Evolutionary conservation across 352 stramenopile genomes (phyloP), one percentile per base, ranked within the genome.

Genomic region (Globisporangium orthogonon): DNA sequence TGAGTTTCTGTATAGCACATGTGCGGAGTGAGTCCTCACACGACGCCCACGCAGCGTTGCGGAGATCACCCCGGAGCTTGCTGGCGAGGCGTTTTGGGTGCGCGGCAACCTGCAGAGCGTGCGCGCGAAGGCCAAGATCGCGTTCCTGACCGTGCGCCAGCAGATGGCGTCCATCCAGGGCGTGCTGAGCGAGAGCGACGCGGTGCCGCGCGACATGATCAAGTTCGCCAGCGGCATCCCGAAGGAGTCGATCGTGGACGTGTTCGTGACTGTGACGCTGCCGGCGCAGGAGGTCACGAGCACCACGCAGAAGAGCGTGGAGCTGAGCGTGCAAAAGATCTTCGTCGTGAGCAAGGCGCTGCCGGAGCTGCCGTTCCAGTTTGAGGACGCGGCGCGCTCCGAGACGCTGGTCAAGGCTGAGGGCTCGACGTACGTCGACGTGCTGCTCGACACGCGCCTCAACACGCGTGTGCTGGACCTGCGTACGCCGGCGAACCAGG

Each of bases 401-500:
- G 95, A 98, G 54, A 68, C 71, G 56, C 44, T 95, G 31, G 67
- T 94, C 62, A 83, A 96, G 60, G 84, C 79, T 37, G 74, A 94
- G 41, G 86, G 77, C 49, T 92, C 86, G 31, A 90, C 72, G 65
- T 94, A 89, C 67, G 87, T 92, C 47, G 83, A 83, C 54, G 90
- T 97, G 49, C 77, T 82, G 7, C 76, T 96, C 47, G 89, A 98
- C 65, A 95, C 95, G 39, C 85, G 96, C 52, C 84, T 99, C 17
- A 97, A 99, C 80, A 89, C 98, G 66, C 92, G 84, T 40, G 77
- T 89, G 74, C 88, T 99, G 57, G 97, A 99, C 83, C 78, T 99
- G 60, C 91, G 97, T 47, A 99, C 97, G 43, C 97, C 96, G 14
- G 96, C 97, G 52, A 99, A 99, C 78, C 96, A 99, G 76, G 91